A percentile compares a stretch with the other conserved stretches of the same genome.
phyloP scores from a whole-genome alignment of 345 rosid species.

The Salix brachista region DNA sequence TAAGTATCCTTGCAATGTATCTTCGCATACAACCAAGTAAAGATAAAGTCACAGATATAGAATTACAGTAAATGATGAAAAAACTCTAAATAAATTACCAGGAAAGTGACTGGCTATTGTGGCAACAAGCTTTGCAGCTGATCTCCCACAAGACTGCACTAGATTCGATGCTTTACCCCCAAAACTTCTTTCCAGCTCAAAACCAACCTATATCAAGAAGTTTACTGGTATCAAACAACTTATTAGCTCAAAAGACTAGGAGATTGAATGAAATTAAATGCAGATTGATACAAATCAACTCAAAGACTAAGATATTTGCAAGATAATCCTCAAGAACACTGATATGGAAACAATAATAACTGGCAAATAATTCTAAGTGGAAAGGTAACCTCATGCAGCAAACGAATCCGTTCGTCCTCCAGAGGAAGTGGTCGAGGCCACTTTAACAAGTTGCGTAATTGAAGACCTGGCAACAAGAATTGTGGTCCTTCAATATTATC shows the following conservation, averaged over 20 bases:
- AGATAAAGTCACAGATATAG: neutral
- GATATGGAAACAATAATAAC: neutral
- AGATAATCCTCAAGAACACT: too few relatives aligned
- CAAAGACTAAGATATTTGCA: too few relatives aligned
- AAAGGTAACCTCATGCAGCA: constrained; percentile 60
- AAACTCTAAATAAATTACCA: constrained; percentile 30
- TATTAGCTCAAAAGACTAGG: neutral
- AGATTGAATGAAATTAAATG: neutral
- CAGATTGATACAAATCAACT: too few relatives aligned
- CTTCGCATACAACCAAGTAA: neutral
- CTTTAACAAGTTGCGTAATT: constrained; percentile 54
- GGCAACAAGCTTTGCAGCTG: constrained; percentile 69
- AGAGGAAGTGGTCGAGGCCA: constrained; percentile 86
- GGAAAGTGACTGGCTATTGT: constrained; percentile 65
- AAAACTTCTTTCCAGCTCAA: constrained; percentile 62
- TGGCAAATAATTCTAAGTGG: neutral
- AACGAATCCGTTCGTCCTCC: constrained; percentile 70
- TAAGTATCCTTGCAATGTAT: neutral
- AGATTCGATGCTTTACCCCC: constrained; percentile 66
- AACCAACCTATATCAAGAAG: constrained; percentile 51
- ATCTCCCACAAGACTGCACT: constrained; percentile 62
- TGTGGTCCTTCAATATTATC: neutral
- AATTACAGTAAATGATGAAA: neutral
- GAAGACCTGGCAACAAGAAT: constrained; percentile 44
- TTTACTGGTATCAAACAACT: constrained; percentile 8